A percentile compares a stretch with the other conserved stretches of the same genome.
These are phyloP conservation scores for Scytalidium sp. DNA, from an alignment of 2,329 filamentous ascomycete genomes.

Conservation along the genomic window DNA sequence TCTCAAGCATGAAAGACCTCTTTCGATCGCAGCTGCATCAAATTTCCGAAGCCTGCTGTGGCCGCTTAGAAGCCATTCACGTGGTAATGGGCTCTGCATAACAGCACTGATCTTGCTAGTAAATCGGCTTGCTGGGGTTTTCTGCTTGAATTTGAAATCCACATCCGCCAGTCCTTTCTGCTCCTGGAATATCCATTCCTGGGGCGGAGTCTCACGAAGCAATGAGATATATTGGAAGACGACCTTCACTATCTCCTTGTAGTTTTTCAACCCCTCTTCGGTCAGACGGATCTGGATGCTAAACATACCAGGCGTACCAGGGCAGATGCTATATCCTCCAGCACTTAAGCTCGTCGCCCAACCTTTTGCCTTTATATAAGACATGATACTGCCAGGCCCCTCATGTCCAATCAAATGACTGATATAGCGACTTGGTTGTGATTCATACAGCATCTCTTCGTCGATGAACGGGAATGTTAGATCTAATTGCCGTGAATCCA, in stretches of 20 bases:
- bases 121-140: conserved; percentile 84
- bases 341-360: conserved; percentile 68
- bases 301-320: conserved; percentile 64
- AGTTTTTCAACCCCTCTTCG: conserved; percentile 53
- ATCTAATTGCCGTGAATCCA: conserved; percentile 65
- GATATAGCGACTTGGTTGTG: conserved; percentile 67
- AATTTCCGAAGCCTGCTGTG: conserved; percentile 75
- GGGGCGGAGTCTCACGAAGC: conserved; percentile 73
- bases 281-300: conserved; percentile 64
- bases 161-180: conserved; percentile 88
- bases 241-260: conserved; percentile 64
- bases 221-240: conserved; percentile 83
- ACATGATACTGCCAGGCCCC: conserved; percentile 70
- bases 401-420: conserved; percentile 73
- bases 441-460: conserved; percentile 64
- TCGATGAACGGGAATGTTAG: conserved; percentile 68
- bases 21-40: conserved; percentile 70
- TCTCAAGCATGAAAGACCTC: conserved; percentile 69
- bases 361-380: conserved; percentile 69
- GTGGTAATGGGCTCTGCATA: conserved; percentile 88
- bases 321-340: conserved; percentile 59
- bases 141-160: conserved; percentile 93
- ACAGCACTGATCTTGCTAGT: conserved; percentile 79
- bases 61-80: conserved; percentile 85
- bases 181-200: conserved; percentile 93